A percentile compares a stretch with the other conserved stretches of the same genome.
These are phyloP conservation scores for Fusarium sambucinum DNA, from an alignment of 2,329 filamentous ascomycete genomes.

Conservation along the genomic window DNA sequence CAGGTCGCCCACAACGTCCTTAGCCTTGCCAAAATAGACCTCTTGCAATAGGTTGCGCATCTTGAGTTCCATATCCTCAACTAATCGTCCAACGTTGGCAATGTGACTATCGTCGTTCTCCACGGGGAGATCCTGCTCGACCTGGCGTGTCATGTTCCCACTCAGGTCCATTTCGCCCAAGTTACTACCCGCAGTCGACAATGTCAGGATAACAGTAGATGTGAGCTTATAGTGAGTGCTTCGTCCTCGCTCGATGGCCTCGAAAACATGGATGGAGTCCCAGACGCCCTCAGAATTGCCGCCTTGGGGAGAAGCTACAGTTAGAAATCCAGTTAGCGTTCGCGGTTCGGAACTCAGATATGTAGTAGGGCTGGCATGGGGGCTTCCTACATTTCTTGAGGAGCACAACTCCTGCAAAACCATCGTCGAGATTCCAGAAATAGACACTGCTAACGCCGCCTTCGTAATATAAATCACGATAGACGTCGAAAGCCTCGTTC, in stretches of 20 bases:
- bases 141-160: conserved; percentile 97
- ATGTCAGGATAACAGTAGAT: conserved; percentile 92
- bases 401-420: conserved; percentile 94
- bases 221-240: conserved; percentile 98
- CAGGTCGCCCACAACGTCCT: conserved; percentile 96
- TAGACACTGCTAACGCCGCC: conserved; percentile 96
- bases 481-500: conserved; percentile 97
- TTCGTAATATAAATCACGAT: conserved; percentile 96
- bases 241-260: conserved; percentile 91
- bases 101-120: conserved; percentile 94
- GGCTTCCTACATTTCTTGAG: conserved; percentile 85
- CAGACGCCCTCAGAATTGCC: conserved; percentile 82
- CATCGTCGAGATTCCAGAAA: conserved; percentile 98
- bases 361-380: not conserved
- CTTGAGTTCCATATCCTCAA: conserved; percentile 99
- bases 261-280: conserved; percentile 99
- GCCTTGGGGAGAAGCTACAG: conserved; percentile 72
- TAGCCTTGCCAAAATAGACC: conserved; percentile 99
- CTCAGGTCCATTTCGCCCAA: conserved; percentile 91
- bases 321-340: conserved; percentile 25
- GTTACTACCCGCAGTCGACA: conserved; percentile 70
- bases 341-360: not conserved
- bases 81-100: conserved; percentile 90
- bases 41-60: conserved; percentile 99
- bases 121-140: conserved; percentile 90